Conservation (phyloP, 768 basidiomycete genomes). For the Amanita rubescens region DNA sequence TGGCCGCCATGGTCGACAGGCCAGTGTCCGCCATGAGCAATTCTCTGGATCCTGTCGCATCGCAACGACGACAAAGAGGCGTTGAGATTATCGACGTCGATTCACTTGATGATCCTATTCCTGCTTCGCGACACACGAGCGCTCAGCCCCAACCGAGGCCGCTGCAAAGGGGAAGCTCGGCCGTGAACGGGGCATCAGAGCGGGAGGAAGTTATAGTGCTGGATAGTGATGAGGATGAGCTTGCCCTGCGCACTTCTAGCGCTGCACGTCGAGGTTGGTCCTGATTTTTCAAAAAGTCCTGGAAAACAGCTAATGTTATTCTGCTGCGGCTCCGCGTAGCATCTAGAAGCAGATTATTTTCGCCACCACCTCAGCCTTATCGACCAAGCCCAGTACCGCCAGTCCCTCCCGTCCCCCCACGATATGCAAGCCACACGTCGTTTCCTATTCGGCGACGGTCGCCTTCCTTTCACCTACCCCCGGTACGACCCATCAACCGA, state of each 20-base stretch:
- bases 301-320: background rate
- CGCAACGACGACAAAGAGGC: slow-evolving; percentile 11
- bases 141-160: background rate
- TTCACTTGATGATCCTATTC: slow-evolving; percentile 18
- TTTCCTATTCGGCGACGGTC: slow-evolving; percentile 29
- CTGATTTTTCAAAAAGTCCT: background rate
- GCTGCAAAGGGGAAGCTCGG: slow-evolving; percentile 8
- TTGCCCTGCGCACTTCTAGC: background rate
- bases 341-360: slow-evolving; percentile 22
- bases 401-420: slow-evolving; percentile 43
- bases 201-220: background rate
- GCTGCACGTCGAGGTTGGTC: background rate
- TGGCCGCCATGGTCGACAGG: slow-evolving; percentile 7
- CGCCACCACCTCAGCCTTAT: slow-evolving; percentile 42
- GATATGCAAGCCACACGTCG: slow-evolving; percentile 28
- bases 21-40: background rate
- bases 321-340: background rate
- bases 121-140: background rate
- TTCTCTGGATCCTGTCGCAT: background rate
- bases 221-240: slow-evolving; percentile 2
- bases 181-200: background rate
- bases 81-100: slow-evolving; percentile 42
- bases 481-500: slow-evolving; percentile 41
- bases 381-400: slow-evolving; percentile 39
- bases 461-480: slow-evolving; percentile 27